phyloP scores from a whole-genome alignment of 1,284 basidiomycete genomes.

The Apiotrichum mycotoxinovorans region DNA sequence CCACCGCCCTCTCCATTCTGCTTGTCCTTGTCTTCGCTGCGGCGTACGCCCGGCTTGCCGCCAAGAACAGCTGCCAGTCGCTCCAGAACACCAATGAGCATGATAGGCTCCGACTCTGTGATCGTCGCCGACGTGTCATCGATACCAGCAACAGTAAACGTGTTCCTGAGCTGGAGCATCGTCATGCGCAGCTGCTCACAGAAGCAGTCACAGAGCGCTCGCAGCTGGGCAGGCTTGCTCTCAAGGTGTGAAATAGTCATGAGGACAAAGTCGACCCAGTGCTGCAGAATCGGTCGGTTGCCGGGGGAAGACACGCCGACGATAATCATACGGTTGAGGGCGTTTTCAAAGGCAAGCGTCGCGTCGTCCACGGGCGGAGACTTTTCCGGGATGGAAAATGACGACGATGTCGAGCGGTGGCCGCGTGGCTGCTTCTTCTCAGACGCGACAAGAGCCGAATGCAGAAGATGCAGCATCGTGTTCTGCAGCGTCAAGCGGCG shows the following conservation, averaged over 20 bases:
- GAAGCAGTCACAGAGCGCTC: slow-evolving; percentile 74
- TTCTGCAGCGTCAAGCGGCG: slow-evolving; percentile 77
- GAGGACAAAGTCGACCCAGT: slow-evolving; percentile 95
- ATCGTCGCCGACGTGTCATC: slow-evolving; percentile 43
- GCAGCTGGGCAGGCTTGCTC: slow-evolving; percentile 58
- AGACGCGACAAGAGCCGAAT: slow-evolving; percentile 64
- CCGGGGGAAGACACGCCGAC: slow-evolving; percentile 68
- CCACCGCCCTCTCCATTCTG: slow-evolving; percentile 51
- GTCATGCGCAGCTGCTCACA: slow-evolving; percentile 65
- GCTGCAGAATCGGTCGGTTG: slow-evolving; percentile 78
- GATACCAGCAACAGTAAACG: slow-evolving; percentile 46
- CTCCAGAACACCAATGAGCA: slow-evolving; percentile 78
- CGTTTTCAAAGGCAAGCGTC: slow-evolving; percentile 28
- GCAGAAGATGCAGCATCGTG: slow-evolving; percentile 85
- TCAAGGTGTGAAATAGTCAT: slow-evolving; percentile 73
- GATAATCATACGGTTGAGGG: slow-evolving; percentile 70
- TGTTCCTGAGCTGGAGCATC: slow-evolving; percentile 50
- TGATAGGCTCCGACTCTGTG: slow-evolving; percentile 78
- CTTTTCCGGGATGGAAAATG: slow-evolving; percentile 19
- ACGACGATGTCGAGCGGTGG: slow-evolving; percentile 26
- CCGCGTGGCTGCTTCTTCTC: slow-evolving; percentile 40
- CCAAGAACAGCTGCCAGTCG: slow-evolving; percentile 65
- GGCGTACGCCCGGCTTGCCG: slow-evolving; percentile 11
- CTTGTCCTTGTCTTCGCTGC: slow-evolving; percentile 41
- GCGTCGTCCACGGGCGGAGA: neutral